Evolutionary conservation across 768 basidiomycete species (phyloP).

Genomic region (Russula dissimulans): DNA sequence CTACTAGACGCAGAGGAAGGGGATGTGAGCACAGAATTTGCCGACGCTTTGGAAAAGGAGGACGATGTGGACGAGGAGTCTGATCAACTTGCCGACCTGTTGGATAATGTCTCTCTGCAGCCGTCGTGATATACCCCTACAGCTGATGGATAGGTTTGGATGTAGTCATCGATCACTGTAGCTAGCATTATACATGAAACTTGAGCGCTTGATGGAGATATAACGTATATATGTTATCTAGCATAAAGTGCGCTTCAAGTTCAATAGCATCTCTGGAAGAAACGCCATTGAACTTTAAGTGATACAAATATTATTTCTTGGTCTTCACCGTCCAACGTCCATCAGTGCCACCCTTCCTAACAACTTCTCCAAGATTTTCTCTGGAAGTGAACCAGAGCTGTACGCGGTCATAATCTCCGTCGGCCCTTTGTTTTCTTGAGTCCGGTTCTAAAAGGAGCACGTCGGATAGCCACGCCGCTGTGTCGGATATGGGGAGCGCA

Average conservation of each 20-base stretch:
- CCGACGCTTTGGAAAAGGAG: constrained; percentile 25
- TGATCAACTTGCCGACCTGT: constrained; percentile 54
- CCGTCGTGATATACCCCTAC: not conserved
- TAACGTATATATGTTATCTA: not conserved
- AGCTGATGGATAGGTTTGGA: not conserved
- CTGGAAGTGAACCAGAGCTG: constrained; percentile 10
- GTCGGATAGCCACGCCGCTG: constrained; percentile 9
- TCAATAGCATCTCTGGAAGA: not conserved
- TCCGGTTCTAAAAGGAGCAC: constrained; percentile 10
- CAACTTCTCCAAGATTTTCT: constrained; percentile 14
- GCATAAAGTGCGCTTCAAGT: not conserved
- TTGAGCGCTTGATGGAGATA: not conserved
- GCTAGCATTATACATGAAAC: constrained; percentile 6
- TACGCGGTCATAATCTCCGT: not conserved
- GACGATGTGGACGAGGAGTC: constrained; percentile 30
- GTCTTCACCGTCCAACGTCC: constrained; percentile 9
- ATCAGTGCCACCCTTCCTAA: constrained; percentile 7
- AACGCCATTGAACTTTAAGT: not conserved
- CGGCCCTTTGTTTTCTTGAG: not conserved
- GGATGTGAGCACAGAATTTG: constrained; percentile 21
- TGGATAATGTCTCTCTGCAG: constrained; percentile 47
- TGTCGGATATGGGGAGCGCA: not conserved
- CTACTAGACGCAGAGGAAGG: constrained; percentile 30
- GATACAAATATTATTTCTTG: not conserved
- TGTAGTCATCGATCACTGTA: not conserved